Evolutionary conservation across 257 asterid species (phyloP), one percentile per base, ranked within the genome.

Genomic region (Leonotis leonurus): DNA sequence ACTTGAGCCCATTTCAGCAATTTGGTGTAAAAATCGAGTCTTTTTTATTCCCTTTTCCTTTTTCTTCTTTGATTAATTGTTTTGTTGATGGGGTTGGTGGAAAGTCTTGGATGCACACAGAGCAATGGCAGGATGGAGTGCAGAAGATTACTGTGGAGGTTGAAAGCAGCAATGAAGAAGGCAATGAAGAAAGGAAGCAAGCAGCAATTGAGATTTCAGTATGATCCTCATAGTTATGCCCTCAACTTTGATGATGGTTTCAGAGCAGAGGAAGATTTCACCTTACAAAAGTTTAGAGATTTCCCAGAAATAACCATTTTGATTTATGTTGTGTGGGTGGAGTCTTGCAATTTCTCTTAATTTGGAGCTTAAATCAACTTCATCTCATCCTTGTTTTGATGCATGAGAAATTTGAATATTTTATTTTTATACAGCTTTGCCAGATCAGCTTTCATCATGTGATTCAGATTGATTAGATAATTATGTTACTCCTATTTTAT

Each of bases 181-280:
- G 79, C 77, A 9, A 18, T 59, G 62, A 74, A 46, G 60, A 70
- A 40, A n/a, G 64, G 76, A 22, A 60, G 70, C 20, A 80, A 68
- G 30, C 69, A 39, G 39, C 76, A 66, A 4, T 46, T 64, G 13
- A 85, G 68, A 44, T 85, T 80, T 58, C 94, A 78, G 65, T 83
- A 85, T 59, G 94, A 85, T 67, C 86, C 90, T 27, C 78, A 79
- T 0, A 85, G 94, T 25, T 85, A 85, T 65, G 87, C 94, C n/a
- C 80, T 85, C 65, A 85, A 83, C 78, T 83, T 85, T 41, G 94
- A 83, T 26, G 90, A 87, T 71, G 87, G 90, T 12, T 66, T 41
- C 17, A 78, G 52, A n/a, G n/a, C n/a, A n/a, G n/a, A n/a, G n/a
- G n/a, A n/a, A 35, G 56, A 37, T 39, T 57, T 61, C 62, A 61